Conservation (phyloP, 345 rosid genomes). For the Acer yangbiense region DNA sequence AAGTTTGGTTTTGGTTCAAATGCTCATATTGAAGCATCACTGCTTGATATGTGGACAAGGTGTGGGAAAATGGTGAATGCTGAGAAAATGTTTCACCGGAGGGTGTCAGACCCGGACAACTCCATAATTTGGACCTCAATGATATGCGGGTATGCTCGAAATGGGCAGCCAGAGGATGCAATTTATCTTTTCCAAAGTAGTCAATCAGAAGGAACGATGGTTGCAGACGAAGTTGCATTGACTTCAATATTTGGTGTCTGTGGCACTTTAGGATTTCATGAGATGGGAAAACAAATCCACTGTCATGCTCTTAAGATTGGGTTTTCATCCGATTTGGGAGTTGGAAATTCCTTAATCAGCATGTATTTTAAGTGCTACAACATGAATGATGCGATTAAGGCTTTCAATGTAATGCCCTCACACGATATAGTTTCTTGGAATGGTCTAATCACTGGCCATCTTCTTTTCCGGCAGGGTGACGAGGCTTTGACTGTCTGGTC, state of each 20-base stretch:
- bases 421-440: conserved; percentile 78
- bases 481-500: conserved; percentile 62
- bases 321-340: conserved; percentile 43
- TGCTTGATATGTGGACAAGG: conserved; percentile 79
- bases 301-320: conserved; percentile 61
- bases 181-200: conserved; percentile 45
- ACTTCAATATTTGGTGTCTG: conserved; percentile 59
- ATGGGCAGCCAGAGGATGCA: conserved; percentile 72
- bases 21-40: conserved; percentile 59
- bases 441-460: conserved; percentile 64
- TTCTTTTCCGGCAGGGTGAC: conserved; percentile 74
- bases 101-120: conserved; percentile 51
- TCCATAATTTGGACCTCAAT: conserved; percentile 68
- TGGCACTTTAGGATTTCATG: conserved; percentile 71
- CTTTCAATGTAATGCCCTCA: conserved; percentile 48
- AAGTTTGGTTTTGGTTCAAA: conserved; percentile 67
- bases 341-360: conserved; percentile 72
- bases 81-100: conserved; percentile 52
- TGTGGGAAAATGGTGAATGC: conserved; percentile 86
- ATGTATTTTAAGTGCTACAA: conserved; percentile 73
- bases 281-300: conserved; percentile 77
- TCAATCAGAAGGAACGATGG: conserved; percentile 44
- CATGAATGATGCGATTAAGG: conserved; percentile 46
- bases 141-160: conserved; percentile 71
- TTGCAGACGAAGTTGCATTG: conserved; percentile 62